Percentiles rank a stretch among this genome's conserved stretches.
Conservation (phyloP, 257 asterid species). For the Penstemon barbatus region DNA sequence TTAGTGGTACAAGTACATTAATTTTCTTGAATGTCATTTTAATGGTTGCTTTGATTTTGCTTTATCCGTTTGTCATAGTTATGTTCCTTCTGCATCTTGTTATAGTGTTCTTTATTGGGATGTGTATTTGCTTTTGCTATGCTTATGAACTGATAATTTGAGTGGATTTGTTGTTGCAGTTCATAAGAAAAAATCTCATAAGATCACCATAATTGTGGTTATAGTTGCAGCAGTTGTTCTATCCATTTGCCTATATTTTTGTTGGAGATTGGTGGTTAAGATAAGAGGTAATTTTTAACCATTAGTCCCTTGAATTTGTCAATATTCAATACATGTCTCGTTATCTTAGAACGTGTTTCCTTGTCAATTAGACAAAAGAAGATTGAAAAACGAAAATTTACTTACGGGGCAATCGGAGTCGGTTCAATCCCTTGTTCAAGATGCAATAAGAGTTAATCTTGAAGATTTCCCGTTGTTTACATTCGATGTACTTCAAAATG, state of each 20-base stretch:
- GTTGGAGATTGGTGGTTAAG: constrained; percentile 42
- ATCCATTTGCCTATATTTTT: constrained; percentile 25
- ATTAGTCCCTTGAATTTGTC: neutral
- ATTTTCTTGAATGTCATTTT: neutral
- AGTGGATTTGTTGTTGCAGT: constrained; percentile 33
- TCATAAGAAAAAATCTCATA: constrained; percentile 25
- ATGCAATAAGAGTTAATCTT: constrained; percentile 28
- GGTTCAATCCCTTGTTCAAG: constrained; percentile 21
- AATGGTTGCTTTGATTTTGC: neutral
- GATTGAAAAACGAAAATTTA: constrained; percentile 7
- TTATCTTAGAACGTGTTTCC: neutral
- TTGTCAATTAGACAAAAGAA: constrained; percentile 34
- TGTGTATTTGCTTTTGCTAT: neutral
- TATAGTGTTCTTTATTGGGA: constrained; percentile 4
- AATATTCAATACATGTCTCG: neutral
- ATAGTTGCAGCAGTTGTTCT: constrained; percentile 28
- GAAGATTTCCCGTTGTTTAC: constrained; percentile 33
- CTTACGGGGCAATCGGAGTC: constrained; percentile 18
- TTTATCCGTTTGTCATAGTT: too few species aligned
- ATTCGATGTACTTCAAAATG: constrained; percentile 33
- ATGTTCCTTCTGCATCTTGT: neutral
- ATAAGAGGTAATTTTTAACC: constrained; percentile 42
- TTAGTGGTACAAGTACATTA: neutral
- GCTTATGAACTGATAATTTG: neutral
- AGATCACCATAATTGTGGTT: constrained; percentile 28